A percentile compares a stretch with the other conserved stretches of the same genome.
These are phyloP conservation scores for Sporodiniella umbellata DNA, from an alignment of 371 early-diverging fungal genomes.

Conservation along the genomic window DNA sequence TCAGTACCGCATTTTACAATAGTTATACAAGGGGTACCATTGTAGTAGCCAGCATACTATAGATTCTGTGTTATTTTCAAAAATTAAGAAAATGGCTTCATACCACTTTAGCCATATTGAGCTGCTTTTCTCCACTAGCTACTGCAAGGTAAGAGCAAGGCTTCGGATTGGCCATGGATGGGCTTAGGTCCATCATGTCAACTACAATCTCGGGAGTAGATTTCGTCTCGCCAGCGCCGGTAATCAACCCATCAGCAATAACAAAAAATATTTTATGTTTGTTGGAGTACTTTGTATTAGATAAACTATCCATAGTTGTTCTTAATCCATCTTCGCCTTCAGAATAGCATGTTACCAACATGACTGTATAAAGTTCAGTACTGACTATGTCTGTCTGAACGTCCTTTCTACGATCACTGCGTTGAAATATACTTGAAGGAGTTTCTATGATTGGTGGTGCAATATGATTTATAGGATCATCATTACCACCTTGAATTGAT, in stretches of 20 bases:
- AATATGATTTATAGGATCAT: conserved; percentile 44
- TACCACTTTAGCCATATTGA: conserved; percentile 91
- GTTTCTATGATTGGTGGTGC: conserved; percentile 11
- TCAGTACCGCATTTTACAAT: conserved; percentile 92
- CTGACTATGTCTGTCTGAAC: conserved; percentile 34
- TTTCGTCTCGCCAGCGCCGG: conserved; percentile 42
- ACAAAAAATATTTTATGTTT: conserved; percentile 53
- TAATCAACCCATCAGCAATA: conserved; percentile 49
- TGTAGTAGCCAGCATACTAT: conserved; percentile 89
- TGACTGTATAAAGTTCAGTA: conserved; percentile 47
- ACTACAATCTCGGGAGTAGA: conserved; percentile 76
- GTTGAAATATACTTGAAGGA: not conserved
- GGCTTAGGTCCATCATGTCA: conserved; percentile 65
- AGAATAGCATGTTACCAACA: conserved; percentile 76
- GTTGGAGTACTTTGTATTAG: conserved; percentile 60
- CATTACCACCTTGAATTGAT: conserved; percentile 46
- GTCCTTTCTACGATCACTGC: conserved; percentile 9
- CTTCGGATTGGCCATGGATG: conserved; percentile 46
- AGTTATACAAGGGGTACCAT: conserved; percentile 80
- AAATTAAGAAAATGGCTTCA: too few species aligned
- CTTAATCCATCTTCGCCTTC: conserved; percentile 77
- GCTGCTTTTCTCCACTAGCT: conserved; percentile 85
- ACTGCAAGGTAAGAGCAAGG: conserved; percentile 84
- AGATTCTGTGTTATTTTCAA: too few species aligned
- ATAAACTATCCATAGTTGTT: conserved; percentile 82